Base-by-base conservation (phyloP, 345 rosid genomes). In the Raphanus sativus region DNA sequence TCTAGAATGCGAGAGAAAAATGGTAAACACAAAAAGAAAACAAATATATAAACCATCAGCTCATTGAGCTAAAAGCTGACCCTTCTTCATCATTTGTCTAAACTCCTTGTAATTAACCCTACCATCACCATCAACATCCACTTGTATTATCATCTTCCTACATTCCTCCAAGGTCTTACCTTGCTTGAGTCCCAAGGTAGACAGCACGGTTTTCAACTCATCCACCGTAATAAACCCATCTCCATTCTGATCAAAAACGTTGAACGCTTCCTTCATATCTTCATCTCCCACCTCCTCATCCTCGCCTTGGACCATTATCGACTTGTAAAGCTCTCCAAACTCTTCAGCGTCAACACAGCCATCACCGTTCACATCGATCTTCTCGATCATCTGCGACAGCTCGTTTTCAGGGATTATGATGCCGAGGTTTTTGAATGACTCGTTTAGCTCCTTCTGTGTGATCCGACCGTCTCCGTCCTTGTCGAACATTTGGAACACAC, bases 111-210 rank as follows among this genome's bases (percentile, higher is more conserved):
- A 86, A 69, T 86, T 71, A 54, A 93, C 94, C 83, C 82, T 86
- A n/a, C 97, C 97, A 71, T 93, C 97, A 10, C 98, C 97, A 36
- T 93, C 98, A 24, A 56, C 89, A 71, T 93, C 98, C 5, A 93
- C 97, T 78, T 81, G 87, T 68, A 13, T 80, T 32, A 90, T 93
- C 93, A 93, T 93, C 80, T 36, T 82, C 85, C 77, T 87, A 75
- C 98, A 93, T 10, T 91, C 97, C 65, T 91, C 94, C 17, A 62
- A 34, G 2, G 84, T 84, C 81, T 83, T 79, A 62, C 97, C 98
- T 75, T 89, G 92, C 70, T 89, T 87, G 48, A 94, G 81, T 68
- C 98, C 97, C 3, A 91, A 83, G 4, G 92, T 81, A n/a, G 77
- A 88, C 77, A 94, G 42, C 26, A 91, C 97, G 0, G 85, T 42